Evolutionary conservation across 2,329 filamentous ascomycete genomes (phyloP).

Genomic region (Samsoniella hepiali): DNA sequence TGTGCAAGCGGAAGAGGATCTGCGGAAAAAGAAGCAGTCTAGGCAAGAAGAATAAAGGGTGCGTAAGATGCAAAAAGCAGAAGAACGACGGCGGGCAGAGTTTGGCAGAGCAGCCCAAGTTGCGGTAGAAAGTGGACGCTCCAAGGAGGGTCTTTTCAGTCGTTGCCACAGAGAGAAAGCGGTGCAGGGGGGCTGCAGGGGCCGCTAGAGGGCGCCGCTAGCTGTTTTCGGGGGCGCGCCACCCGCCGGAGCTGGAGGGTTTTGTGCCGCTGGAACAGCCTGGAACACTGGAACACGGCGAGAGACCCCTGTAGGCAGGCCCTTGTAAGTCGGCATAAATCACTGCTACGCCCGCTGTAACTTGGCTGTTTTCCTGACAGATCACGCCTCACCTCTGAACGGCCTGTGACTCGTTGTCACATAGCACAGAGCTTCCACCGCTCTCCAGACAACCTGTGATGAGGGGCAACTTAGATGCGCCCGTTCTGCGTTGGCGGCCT

Average conservation of each 20-base stretch:
- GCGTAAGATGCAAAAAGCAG: conserved; percentile 16
- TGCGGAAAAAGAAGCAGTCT: conserved; percentile 15
- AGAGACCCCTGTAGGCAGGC: too few relatives aligned
- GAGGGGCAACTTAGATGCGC: not conserved
- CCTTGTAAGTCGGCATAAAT: too few relatives aligned
- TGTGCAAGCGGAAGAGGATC: not conserved
- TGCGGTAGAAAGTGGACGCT: conserved; percentile 16
- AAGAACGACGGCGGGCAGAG: conserved; percentile 14
- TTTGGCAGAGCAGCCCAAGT: conserved; percentile 15
- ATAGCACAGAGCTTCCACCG: not conserved
- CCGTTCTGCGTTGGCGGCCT: not conserved
- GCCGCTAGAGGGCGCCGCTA: conserved; percentile 5
- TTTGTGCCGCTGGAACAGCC: not conserved
- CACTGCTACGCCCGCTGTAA: too few relatives aligned
- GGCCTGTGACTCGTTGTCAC: not conserved
- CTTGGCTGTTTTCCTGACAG: too few relatives aligned
- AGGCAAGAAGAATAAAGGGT: conserved; percentile 4
- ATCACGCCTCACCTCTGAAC: not conserved
- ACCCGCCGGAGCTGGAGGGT: not conserved
- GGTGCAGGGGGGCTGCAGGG: conserved; percentile 3
- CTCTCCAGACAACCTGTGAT: not conserved
- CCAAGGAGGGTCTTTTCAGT: conserved; percentile 16
- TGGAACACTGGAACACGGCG: not conserved
- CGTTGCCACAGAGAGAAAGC: conserved; percentile 19
- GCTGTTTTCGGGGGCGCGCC: not conserved